These are phyloP conservation scores for Diaporthe sp. DNA, from an alignment of 2,329 filamentous ascomycete genomes.

Conservation along the genomic window DNA sequence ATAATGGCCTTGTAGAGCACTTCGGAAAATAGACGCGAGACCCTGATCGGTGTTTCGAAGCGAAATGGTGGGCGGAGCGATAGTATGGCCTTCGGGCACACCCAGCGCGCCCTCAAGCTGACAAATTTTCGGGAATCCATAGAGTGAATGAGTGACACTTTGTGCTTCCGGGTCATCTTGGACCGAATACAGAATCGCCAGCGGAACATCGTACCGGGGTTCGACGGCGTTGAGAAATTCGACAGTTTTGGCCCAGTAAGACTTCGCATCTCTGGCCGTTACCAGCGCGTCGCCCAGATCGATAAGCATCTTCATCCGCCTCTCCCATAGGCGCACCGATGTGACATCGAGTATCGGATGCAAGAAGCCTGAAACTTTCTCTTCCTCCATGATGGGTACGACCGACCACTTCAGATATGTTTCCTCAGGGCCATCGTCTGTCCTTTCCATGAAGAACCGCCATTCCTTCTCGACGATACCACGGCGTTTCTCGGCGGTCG, in stretches of 20 bases:
- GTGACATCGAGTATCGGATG: constrained; percentile 64
- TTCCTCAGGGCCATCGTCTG: constrained; percentile 59
- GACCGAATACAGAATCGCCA: constrained; percentile 67
- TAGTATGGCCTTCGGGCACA: constrained; percentile 58
- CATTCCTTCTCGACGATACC: constrained; percentile 59
- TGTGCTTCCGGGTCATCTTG: constrained; percentile 53
- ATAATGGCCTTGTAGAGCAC: constrained; percentile 54
- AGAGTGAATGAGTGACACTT: constrained; percentile 45
- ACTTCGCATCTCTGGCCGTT: constrained; percentile 59
- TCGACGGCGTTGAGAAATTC: constrained; percentile 59
- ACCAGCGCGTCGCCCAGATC: constrained; percentile 62
- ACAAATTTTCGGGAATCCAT: constrained; percentile 54
- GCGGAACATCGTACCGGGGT: constrained; percentile 63
- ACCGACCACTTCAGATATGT: constrained; percentile 64
- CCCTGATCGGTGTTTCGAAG: constrained; percentile 55
- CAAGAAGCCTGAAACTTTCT: constrained; percentile 60
- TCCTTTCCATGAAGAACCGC: constrained; percentile 60
- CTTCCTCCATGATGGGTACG: constrained; percentile 59
- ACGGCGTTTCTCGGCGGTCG: constrained; percentile 50
- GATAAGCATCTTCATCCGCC: constrained; percentile 64
- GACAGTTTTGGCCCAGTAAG: constrained; percentile 63
- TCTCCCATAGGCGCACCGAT: constrained; percentile 61
- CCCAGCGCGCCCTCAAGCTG: constrained; percentile 61
- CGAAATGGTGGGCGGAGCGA: constrained; percentile 55
- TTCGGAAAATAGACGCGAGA: constrained; percentile 56